Conservation (phyloP, 2,329 filamentous ascomycete species). For the Bipolaris victoriae region DNA sequence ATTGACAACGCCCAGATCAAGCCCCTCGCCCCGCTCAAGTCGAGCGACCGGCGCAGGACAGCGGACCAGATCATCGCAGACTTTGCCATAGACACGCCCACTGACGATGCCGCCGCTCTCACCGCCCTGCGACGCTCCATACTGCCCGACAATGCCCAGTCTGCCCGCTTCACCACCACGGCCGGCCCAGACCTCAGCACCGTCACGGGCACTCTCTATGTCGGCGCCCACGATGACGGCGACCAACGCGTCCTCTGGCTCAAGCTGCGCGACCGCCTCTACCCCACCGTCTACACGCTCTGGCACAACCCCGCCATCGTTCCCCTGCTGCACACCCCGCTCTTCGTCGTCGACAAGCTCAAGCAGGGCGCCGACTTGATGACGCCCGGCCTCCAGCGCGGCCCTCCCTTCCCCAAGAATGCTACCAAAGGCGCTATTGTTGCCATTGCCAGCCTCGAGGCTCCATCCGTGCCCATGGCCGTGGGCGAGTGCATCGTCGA, state of each 20-base stretch:
- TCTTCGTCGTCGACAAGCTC: constrained; percentile 67
- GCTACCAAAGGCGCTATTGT: constrained; percentile 67
- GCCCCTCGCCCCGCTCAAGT: constrained; percentile 68
- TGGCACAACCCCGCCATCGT: constrained; percentile 68
- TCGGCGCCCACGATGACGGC: constrained; percentile 61
- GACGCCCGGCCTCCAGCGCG: constrained; percentile 69
- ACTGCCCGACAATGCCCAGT: constrained; percentile 67
- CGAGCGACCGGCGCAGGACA: constrained; percentile 69
- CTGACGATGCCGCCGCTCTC: constrained; percentile 50
- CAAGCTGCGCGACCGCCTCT: constrained; percentile 63
- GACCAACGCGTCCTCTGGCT: constrained; percentile 70
- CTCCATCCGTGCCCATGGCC: constrained; percentile 66
- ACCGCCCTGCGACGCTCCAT: constrained; percentile 64
- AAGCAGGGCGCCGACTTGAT: constrained; percentile 70
- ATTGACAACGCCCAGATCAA: constrained; percentile 60
- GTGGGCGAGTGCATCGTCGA: constrained; percentile 71
- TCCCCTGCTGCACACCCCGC: constrained; percentile 68
- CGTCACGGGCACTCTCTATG: constrained; percentile 69
- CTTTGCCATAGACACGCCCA: constrained; percentile 60
- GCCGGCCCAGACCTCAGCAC: constrained; percentile 66
- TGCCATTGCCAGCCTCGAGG: constrained; percentile 66
- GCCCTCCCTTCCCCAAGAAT: constrained; percentile 66
- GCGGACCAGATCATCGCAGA: constrained; percentile 71
- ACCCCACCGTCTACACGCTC: constrained; percentile 67
- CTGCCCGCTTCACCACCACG: constrained; percentile 70